A percentile compares a stretch with the other conserved stretches of the same genome.
Evolutionary conservation across 1,139 yeast species (phyloP).

Genomic region (Saccharomyces pastorianus): DNA sequence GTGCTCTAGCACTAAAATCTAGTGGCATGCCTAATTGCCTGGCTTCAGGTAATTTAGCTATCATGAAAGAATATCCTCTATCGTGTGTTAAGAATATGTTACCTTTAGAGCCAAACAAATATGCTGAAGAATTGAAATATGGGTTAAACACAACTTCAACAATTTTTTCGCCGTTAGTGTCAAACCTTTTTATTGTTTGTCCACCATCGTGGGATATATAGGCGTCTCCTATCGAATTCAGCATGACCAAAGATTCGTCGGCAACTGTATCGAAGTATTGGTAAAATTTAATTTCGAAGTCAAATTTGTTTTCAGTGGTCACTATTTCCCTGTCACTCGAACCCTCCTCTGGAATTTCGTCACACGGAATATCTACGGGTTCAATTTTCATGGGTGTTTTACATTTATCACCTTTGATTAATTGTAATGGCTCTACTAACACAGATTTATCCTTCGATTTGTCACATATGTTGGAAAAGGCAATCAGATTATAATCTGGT

Average conservation of each 20-base stretch:
- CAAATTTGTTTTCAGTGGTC: slow-evolving; percentile 29
- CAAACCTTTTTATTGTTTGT: slow-evolving; percentile 44
- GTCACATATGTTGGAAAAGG: slow-evolving; percentile 30
- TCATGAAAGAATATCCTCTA: slow-evolving; percentile 53
- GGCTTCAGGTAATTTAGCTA: slow-evolving; percentile 46
- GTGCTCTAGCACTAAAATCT: slow-evolving; percentile 50
- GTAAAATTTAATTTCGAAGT: slow-evolving; percentile 25
- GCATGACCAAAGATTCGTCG: slow-evolving; percentile 66
- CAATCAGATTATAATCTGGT: slow-evolving; percentile 38
- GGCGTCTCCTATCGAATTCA: slow-evolving; percentile 44
- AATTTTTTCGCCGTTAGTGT: slow-evolving; percentile 38
- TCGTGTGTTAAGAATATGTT: slow-evolving; percentile 53
- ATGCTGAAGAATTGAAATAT: slow-evolving; percentile 52
- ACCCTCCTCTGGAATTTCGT: slow-evolving; percentile 12
- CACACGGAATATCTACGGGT: slow-evolving; percentile 29
- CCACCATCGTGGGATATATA: slow-evolving; percentile 80
- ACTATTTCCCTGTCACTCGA: slow-evolving; percentile 12
- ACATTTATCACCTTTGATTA: slow-evolving; percentile 47
- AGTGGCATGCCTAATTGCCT: slow-evolving; percentile 34
- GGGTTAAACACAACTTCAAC: slow-evolving; percentile 53
- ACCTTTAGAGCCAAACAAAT: slow-evolving; percentile 47
- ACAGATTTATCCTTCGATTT: slow-evolving; percentile 13
- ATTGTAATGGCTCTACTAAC: slow-evolving; percentile 23
- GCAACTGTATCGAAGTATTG: slow-evolving; percentile 34
- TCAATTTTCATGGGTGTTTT: slow-evolving; percentile 18